Evolutionary conservation across 1,284 basidiomycete genomes (phyloP).

Genomic region (Trichosporon coremiiforme): DNA sequence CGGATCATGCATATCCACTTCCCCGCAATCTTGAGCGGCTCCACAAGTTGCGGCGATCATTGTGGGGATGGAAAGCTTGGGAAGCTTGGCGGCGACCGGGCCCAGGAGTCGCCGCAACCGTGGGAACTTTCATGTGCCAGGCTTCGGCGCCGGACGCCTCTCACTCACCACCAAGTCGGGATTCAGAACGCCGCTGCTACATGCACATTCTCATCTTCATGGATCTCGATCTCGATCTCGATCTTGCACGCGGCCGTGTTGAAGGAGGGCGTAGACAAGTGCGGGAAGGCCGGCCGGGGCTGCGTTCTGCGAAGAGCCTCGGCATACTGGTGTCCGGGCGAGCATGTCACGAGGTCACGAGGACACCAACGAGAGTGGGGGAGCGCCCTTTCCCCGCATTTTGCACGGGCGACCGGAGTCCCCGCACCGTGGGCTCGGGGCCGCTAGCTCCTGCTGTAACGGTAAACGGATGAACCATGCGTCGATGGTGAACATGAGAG

Average conservation of each 20-base stretch:
- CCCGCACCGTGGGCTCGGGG: background rate
- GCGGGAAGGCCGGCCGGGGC: background rate
- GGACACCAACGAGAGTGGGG: background rate
- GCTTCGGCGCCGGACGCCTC: background rate
- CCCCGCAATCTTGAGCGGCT: background rate
- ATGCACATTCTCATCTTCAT: background rate
- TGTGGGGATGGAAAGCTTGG: background rate
- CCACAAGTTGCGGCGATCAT: background rate
- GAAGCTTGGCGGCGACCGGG: background rate
- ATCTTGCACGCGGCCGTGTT: background rate
- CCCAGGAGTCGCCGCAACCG: background rate
- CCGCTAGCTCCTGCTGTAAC: background rate
- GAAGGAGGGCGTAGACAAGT: background rate
- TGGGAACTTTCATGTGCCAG: background rate
- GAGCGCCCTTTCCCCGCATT: background rate
- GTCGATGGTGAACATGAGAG: background rate
- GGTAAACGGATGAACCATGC: background rate
- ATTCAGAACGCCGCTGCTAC: background rate
- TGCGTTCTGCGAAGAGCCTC: background rate
- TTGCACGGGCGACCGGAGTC: background rate
- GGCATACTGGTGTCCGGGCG: background rate
- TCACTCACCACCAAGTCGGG: background rate
- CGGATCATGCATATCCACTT: background rate
- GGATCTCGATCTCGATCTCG: background rate
- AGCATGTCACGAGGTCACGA: background rate